Evolutionary conservation across 73 alveolate genomes (phyloP).

Genomic region (Durusdinium trenchii): DNA sequence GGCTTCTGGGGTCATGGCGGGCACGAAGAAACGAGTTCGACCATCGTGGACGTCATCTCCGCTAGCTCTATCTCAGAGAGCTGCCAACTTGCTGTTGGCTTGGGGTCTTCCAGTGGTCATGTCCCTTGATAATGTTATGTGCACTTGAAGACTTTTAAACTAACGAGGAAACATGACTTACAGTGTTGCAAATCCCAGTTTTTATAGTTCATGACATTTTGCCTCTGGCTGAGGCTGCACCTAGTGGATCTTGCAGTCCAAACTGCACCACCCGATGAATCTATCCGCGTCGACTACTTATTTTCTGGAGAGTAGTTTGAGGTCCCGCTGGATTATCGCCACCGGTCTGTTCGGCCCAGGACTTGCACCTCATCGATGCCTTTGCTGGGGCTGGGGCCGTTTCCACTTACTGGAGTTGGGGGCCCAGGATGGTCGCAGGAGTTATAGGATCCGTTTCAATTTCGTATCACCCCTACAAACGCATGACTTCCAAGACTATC

Average conservation of each 20-base stretch:
- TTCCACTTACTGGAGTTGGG: background rate
- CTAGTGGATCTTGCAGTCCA: background rate
- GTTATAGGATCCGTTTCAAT: too few species aligned
- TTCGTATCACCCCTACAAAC: too few species aligned
- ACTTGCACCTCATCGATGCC: background rate
- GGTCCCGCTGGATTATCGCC: background rate
- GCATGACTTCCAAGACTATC: too few species aligned
- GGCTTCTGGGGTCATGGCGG: background rate
- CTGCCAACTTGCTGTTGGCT: background rate
- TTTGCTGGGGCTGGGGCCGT: background rate
- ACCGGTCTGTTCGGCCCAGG: too few species aligned
- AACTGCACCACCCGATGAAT: background rate
- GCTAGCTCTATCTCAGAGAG: background rate
- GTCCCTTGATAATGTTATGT: background rate
- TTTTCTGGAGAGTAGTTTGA: background rate
- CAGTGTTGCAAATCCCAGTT: too few species aligned
- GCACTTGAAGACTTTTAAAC: too few species aligned
- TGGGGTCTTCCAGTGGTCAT: background rate
- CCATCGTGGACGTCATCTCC: background rate
- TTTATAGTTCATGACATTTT: too few species aligned
- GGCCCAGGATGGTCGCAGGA: too few species aligned
- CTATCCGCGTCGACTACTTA: background rate
- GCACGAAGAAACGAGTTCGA: background rate
- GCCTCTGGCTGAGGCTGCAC: background rate
- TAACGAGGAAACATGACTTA: too few species aligned